Evolutionary conservation across 352 stramenopile species (phyloP).

Genomic region (Lagenidium sp.): DNA sequence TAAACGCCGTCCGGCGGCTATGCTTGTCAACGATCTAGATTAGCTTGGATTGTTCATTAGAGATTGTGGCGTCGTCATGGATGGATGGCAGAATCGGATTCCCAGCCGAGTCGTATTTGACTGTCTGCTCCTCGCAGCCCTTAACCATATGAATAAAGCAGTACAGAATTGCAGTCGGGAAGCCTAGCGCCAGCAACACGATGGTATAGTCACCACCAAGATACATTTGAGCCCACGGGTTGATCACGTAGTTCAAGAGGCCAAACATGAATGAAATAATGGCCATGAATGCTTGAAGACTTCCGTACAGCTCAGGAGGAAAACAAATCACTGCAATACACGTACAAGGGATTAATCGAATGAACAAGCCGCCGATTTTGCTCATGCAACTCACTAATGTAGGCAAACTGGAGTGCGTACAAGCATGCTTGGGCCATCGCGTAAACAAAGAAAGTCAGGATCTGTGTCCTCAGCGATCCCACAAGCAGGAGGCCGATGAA

Average conservation of each 20-base stretch:
- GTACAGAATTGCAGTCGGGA: constrained; percentile 52
- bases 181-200: constrained; percentile 35
- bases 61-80: no score
- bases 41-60: no score
- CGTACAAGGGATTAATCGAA: background rate
- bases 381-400: constrained; percentile 75
- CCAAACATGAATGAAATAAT: constrained; percentile 57
- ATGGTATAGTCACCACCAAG: constrained; percentile 58
- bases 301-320: constrained; percentile 62
- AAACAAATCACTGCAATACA: constrained; percentile 69
- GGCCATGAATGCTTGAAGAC: constrained; percentile 68
- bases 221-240: constrained; percentile 63
- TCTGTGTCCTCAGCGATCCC: constrained; percentile 42
- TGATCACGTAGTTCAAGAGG: constrained; percentile 66
- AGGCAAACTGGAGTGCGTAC: constrained; percentile 79
- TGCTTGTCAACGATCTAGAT: no score
- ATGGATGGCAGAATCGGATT: constrained; percentile 3
- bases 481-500: constrained; percentile 59
- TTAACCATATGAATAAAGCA: constrained; percentile 51
- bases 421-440: constrained; percentile 68
- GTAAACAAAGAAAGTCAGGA: constrained; percentile 63
- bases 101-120: constrained; percentile 20
- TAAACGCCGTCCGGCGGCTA: no score
- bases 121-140: constrained; percentile 50
- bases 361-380: no score